phyloP scores from a whole-genome alignment of 805 yeast species.

The Kuraishia cidri region DNA sequence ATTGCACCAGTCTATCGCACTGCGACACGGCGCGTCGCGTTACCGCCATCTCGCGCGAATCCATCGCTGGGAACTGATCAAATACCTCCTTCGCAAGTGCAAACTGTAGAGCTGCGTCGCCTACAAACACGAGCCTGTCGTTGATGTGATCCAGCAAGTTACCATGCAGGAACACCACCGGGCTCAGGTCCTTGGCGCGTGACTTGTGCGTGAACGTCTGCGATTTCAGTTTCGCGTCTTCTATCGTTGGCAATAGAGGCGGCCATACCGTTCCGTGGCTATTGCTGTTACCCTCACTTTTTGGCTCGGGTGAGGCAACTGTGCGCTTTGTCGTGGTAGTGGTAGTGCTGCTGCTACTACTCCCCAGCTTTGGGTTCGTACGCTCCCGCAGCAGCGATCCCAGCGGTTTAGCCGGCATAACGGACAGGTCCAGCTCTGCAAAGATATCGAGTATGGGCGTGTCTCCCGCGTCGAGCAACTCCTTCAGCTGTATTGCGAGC shows the following conservation, averaged over 20 bases:
- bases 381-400: not conserved
- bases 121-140: not conserved
- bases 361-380: not conserved
- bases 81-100: not conserved
- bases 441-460: not conserved
- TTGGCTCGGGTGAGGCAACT: not conserved
- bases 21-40: not conserved
- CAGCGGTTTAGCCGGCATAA: no score
- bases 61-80: not conserved
- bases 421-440: not conserved
- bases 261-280: not conserved
- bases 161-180: not conserved
- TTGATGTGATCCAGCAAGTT: not conserved
- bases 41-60: not conserved
- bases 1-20: no score
- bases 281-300: not conserved
- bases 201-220: not conserved
- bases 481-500: constrained; percentile 1
- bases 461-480: not conserved
- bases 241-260: not conserved
- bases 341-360: not conserved
- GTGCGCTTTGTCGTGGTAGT: not conserved
- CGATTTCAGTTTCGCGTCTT: not conserved
- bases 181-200: not conserved
- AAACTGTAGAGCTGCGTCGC: not conserved